Evolutionary conservation across 768 basidiomycete genomes (phyloP).

Genomic region (Mycena galopus): DNA sequence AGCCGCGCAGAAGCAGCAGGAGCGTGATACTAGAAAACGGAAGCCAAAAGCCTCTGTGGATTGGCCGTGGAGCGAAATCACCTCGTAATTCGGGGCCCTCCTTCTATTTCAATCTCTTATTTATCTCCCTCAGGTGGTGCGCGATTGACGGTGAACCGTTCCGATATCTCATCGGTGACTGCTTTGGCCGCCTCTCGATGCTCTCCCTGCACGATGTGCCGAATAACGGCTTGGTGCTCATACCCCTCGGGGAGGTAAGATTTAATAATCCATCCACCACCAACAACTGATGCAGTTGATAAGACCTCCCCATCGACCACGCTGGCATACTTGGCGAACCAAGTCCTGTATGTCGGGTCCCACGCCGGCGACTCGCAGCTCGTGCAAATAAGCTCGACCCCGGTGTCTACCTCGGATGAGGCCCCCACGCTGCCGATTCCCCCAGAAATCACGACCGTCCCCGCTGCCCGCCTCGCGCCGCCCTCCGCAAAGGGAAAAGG

Average conservation of each 20-base stretch:
- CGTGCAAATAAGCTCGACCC: constrained; percentile 66
- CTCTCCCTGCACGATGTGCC: constrained; percentile 65
- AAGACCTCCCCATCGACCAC: constrained; percentile 81
- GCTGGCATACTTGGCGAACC: constrained; percentile 78
- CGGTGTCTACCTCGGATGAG: constrained; percentile 53
- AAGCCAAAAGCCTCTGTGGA: constrained; percentile 69
- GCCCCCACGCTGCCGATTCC: constrained; percentile 68
- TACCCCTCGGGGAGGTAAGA: constrained; percentile 32
- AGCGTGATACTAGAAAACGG: constrained; percentile 64
- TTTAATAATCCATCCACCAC: neutral
- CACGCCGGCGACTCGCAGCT: constrained; percentile 87
- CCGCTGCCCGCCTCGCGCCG: constrained; percentile 48
- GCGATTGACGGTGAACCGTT: constrained; percentile 59
- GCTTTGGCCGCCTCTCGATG: constrained; percentile 77
- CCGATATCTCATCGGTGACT: constrained; percentile 75
- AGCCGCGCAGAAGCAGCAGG: constrained; percentile 70
- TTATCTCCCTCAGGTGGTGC: constrained; percentile 59
- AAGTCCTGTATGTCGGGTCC: constrained; percentile 83
- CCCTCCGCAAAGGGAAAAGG: constrained; percentile 51
- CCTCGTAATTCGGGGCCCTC: constrained; percentile 63
- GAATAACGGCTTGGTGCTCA: constrained; percentile 55
- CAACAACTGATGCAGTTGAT: neutral
- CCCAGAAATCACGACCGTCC: constrained; percentile 57
- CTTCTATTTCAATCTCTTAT: neutral
- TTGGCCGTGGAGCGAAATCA: constrained; percentile 84